These are phyloP conservation scores for Fagus crenata DNA, from an alignment of 306 rosid species.

Conservation along the genomic window DNA sequence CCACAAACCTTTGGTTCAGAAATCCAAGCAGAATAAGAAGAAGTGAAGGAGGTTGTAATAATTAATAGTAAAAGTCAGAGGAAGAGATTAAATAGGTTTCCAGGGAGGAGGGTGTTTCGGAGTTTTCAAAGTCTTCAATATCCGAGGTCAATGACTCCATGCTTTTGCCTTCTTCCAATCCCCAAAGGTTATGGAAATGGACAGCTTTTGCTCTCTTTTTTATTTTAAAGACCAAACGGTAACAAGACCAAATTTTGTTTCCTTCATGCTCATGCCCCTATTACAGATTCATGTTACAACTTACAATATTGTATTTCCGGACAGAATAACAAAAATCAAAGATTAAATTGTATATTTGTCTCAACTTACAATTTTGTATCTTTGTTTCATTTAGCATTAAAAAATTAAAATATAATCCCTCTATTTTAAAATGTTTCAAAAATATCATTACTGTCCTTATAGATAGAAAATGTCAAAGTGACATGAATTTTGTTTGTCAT, in stretches of 20 bases:
- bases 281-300: no score
- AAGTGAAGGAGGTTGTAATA: constrained; percentile 23
- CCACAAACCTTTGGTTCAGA: constrained; percentile 32
- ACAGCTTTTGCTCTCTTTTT: constrained; percentile 26
- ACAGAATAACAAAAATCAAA: no score
- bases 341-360: no score
- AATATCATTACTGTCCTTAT: no score
- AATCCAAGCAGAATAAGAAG: constrained; percentile 45
- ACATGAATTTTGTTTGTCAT: no score
- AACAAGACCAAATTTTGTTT: not conserved
- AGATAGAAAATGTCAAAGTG: no score
- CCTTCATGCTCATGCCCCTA: no score
- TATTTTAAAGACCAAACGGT: constrained; percentile 8
- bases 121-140: constrained; percentile 61
- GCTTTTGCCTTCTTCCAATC: constrained; percentile 39
- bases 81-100: constrained; percentile 44
- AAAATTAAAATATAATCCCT: no score
- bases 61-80: constrained; percentile 30
- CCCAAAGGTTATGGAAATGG: constrained; percentile 42
- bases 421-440: no score
- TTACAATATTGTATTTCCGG: no score
- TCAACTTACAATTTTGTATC: no score
- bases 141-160: constrained; percentile 64
- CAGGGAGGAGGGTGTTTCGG: constrained; percentile 60
- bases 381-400: no score